Percentiles rank a stretch among this genome's conserved stretches.
phyloP scores from a whole-genome alignment of 164 flowering plant species.

The Magnolia officinalis region DNA sequence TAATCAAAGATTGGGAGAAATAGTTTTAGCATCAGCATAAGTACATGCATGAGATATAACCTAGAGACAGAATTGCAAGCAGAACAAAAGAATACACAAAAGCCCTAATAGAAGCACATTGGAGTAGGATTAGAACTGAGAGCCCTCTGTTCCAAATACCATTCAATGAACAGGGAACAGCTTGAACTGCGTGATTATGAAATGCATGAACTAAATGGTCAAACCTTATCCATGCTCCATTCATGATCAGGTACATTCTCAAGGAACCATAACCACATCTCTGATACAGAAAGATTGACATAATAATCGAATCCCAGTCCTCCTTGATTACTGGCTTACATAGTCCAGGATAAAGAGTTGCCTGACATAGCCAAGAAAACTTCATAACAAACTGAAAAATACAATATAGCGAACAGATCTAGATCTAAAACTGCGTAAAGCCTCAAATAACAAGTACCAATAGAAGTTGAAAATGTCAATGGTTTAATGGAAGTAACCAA shows the following conservation, averaged over 20 bases:
- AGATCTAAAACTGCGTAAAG: neutral
- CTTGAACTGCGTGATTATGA: neutral
- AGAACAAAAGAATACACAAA: neutral
- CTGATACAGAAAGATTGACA: conserved; percentile 75
- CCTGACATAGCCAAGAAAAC: conserved; percentile 35
- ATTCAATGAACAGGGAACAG: neutral
- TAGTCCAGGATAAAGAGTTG: conserved; percentile 84
- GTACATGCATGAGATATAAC: neutral
- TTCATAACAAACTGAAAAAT: neutral
- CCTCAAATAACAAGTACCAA: neutral
- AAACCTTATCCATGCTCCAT: conserved; percentile 95
- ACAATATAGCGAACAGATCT: conserved; percentile 1
- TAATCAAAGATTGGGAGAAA: too few species aligned
- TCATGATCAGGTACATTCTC: conserved; percentile 75
- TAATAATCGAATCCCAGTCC: conserved; percentile 96
- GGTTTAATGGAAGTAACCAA: neutral
- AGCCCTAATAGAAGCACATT: neutral
- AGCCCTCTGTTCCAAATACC: neutral
- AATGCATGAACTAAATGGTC: conserved; percentile 3
- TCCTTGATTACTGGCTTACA: conserved; percentile 92
- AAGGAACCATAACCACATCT: conserved; percentile 80
- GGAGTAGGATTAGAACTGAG: neutral
- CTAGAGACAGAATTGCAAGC: neutral
- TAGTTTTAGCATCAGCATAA: too few species aligned
- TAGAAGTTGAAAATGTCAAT: neutral